phyloP scores from a whole-genome alignment of 805 yeast genomes.

The Cyberlindnera xishuangbannaensis region DNA sequence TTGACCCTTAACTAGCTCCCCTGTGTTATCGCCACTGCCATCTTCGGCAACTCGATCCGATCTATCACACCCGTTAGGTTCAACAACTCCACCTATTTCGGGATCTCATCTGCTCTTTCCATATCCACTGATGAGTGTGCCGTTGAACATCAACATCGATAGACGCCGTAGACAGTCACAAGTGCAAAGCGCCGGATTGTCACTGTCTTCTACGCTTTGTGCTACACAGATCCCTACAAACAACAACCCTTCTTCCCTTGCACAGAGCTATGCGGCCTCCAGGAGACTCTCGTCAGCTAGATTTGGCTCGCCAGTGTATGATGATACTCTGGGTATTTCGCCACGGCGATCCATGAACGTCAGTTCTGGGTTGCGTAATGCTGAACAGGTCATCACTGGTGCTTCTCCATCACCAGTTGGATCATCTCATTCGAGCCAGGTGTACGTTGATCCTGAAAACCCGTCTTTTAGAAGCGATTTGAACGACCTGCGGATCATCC shows the following conservation, averaged over 20 bases:
- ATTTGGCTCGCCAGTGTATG: constrained; percentile 14
- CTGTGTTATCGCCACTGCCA: too few relatives aligned
- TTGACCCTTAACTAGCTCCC: too few relatives aligned
- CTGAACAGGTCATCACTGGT: constrained; percentile 1
- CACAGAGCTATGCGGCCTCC: constrained; percentile 10
- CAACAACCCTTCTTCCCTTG: constrained; percentile 1
- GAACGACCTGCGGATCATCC: constrained; percentile 11
- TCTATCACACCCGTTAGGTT: too few relatives aligned
- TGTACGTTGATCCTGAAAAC: constrained; percentile 14
- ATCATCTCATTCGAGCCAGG: constrained; percentile 9
- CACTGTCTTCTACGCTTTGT: constrained; percentile 3
- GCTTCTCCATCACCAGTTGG: constrained; percentile 9
- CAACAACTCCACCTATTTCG: too few relatives aligned
- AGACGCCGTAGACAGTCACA: constrained; percentile 6
- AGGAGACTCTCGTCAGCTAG: constrained; percentile 16
- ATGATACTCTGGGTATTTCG: constrained; percentile 3
- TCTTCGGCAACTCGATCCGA: too few relatives aligned
- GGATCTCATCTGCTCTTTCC: too few relatives aligned
- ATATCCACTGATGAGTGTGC: constrained; percentile 12
- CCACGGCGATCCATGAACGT: constrained; percentile 3
- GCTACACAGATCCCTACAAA: constrained; percentile 4
- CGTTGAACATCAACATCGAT: constrained; percentile 6
- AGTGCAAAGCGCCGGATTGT: background rate
- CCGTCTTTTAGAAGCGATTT: constrained; percentile 15
- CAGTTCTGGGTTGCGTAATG: constrained; percentile 3